Evolutionary conservation across 1,139 yeast species (phyloP), one percentile per base, ranked within the genome.

Genomic region (Yamadazyma songkhlaensis): DNA sequence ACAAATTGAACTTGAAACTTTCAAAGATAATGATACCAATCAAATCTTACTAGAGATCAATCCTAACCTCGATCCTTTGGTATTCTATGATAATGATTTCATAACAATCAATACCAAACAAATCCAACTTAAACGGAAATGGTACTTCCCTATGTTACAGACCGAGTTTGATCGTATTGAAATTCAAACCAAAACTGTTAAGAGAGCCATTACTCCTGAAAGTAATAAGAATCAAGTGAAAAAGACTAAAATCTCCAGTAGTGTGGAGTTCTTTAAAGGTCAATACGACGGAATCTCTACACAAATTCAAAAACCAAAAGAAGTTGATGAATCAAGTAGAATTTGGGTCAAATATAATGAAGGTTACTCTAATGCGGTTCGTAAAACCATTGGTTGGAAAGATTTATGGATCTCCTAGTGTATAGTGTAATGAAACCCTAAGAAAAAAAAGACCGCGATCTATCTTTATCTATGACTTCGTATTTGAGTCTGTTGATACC

Each of bases 321-420:
- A 47, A 11, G 41, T 41, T 15, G 51, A 47, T n/a, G 48, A 51
- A 13, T 42, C 57, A n/a, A 40, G 39, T 9, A 68, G 84, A 44
- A 84, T 88, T 6, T 92, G 97, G 97, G 86, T 92, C 11, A 90
- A 86, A 54, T 90, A 83, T 53, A 85, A 85, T 47, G 97, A 90
- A 59, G 97, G 98, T 2, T 90, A 85, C 51, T 86, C 96, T 7
- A 86, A 90, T 59, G 98, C 98, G 0, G 97, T 92, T 1, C 67
- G 95, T 29, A 88, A 88, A 51, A 84, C 83, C 41, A 79, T 90
- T 23, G 76, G 82, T 6, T 92, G 97, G 97, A 59, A 65, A 4
- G 86, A 81, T 40, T 58, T 89, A 25, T 88, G 84, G 84, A 25
- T 17, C 7, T 11, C 31, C 4, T 32, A 11, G 20, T 26, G 7